Evolutionary conservation across 1,284 basidiomycete species (phyloP), one percentile per base, ranked within the genome.

Genomic region (Naganishia albida): DNA sequence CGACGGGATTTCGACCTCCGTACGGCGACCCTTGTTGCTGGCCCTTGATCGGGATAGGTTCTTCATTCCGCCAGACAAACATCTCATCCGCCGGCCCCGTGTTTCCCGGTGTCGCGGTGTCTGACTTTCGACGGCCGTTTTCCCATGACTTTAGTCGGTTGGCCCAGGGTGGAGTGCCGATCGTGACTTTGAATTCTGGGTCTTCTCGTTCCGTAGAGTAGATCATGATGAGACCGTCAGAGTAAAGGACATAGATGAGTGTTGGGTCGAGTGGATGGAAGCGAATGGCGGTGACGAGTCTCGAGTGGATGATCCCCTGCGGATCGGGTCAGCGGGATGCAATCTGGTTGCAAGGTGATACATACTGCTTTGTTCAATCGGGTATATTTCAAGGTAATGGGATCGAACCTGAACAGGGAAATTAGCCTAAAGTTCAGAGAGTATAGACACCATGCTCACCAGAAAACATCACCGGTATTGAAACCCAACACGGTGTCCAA

Each of bases 401-500:
- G 90, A 75, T 94, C 92, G 87, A 74, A 34, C 69, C 75, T 75
- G 28, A 15, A 53, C 38, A 48, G 44, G 30, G 18, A 3, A 57
- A 23, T 30, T 13, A 30, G 42, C 16, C 28, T 23, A 7, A 10
- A 3, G 30, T 38, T 6, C 26, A 39, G 3, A 26, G 48, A 26
- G 46, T 26, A 67, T 44, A n/a, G 13, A 25, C 64, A 49, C 78
- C 82, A 68, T n/a, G n/a, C 71, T 88, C 90, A 90, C 91, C 93
- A 96, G 57, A 99, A 80, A 26, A 99, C 82, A 78, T 99, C 95
- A 16, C 95, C 95, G 0, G 91, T 89, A 69, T 83, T 84, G 75
- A 99, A 98, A 2, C 95, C 95, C 71, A 99, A 88, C 63, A 98
- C 84, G 13, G 97, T 83, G 74, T 99, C 96, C 44, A 98, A 80